Conservation (phyloP, 2,329 filamentous ascomycete genomes). For the Verticillium nubilum region DNA sequence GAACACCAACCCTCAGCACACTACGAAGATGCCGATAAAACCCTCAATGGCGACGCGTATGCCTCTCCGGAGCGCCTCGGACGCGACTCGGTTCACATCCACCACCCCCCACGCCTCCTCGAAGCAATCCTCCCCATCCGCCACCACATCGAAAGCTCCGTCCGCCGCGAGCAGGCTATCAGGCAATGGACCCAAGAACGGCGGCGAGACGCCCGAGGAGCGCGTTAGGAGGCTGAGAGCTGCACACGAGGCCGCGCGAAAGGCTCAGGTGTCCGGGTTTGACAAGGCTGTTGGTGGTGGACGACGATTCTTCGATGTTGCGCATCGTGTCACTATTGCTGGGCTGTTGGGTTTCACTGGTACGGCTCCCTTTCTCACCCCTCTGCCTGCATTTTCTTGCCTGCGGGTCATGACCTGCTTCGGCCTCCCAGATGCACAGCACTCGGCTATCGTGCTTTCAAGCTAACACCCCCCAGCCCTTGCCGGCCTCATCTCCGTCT, state of each 20-base stretch:
- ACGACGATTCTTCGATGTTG: constrained; percentile 47
- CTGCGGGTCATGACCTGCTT: not conserved
- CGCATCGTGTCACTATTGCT: constrained; percentile 49
- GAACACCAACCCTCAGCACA: not conserved
- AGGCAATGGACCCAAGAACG: constrained; percentile 13
- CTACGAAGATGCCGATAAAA: not conserved
- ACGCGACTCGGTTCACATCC: constrained; percentile 67
- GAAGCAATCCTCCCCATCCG: constrained; percentile 36
- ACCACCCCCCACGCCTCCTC: constrained; percentile 58
- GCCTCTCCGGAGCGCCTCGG: constrained; percentile 63
- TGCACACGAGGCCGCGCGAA: constrained; percentile 61
- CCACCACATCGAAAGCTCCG: constrained; percentile 19
- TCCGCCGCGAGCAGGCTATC: constrained; percentile 9
- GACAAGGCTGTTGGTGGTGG: constrained; percentile 44
- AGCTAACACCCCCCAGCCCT: constrained; percentile 32
- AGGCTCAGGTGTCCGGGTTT: constrained; percentile 47
- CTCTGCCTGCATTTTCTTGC: not conserved
- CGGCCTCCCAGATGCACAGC: not conserved
- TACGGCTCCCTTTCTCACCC: constrained; percentile 21
- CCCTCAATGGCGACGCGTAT: constrained; percentile 34
- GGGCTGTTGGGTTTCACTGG: constrained; percentile 52
- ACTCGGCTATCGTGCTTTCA: not conserved
- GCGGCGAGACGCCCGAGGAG: constrained; percentile 61
- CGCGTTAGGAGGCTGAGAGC: constrained; percentile 63
- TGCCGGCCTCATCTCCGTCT: constrained; percentile 49